phyloP scores from a whole-genome alignment of 2,329 filamentous ascomycete genomes.

The Claviceps quebecensis region DNA sequence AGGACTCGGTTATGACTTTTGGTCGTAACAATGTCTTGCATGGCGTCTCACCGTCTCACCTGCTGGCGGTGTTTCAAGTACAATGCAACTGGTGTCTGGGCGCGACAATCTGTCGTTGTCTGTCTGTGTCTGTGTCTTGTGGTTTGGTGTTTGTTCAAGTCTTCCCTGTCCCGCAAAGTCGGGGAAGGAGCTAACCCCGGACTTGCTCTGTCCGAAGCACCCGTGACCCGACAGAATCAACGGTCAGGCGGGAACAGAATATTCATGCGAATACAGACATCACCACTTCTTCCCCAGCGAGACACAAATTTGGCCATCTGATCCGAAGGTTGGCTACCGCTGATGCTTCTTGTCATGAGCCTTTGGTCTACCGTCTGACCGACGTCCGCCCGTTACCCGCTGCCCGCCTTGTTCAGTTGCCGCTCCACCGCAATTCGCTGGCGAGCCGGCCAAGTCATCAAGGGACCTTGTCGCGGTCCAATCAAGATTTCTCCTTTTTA shows the following conservation, averaged over 20 bases:
- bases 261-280: too few relatives aligned
- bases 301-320: too few relatives aligned
- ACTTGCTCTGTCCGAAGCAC: background rate
- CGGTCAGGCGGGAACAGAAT: too few relatives aligned
- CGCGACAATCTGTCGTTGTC: background rate
- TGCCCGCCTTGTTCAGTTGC: background rate
- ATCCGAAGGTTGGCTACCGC: background rate
- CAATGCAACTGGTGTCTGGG: background rate
- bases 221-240: too few relatives aligned
- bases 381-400: background rate
- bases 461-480: background rate
- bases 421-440: background rate
- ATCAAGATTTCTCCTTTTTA: too few relatives aligned
- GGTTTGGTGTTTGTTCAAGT: too few relatives aligned
- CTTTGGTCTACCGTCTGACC: background rate
- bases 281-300: too few relatives aligned
- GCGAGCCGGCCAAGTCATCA: background rate
- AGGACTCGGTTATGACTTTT: too few relatives aligned
- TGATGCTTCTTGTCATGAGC: background rate
- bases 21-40: background rate
- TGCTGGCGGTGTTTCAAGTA: background rate
- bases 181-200: background rate
- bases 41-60: background rate
- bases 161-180: background rate
- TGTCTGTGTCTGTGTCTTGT: too few relatives aligned